Conservation (phyloP, 108 stramenopile genomes). For the Discostella pseudostelligera region DNA sequence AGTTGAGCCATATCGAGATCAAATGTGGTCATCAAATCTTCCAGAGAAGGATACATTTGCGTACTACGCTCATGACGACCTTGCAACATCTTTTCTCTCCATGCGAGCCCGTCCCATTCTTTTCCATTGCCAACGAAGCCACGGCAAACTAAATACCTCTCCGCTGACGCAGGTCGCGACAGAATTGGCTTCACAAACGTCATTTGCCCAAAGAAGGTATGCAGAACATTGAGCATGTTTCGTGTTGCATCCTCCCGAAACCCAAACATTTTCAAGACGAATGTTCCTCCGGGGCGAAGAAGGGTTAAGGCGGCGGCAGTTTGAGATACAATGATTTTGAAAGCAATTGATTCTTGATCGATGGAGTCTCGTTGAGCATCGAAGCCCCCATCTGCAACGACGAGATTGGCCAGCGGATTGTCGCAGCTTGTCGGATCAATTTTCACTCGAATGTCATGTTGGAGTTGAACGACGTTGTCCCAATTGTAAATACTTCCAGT, state of each 20-base stretch:
- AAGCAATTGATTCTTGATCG: constrained; percentile 72
- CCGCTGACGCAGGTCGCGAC: constrained; percentile 84
- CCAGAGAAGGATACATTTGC: constrained; percentile 4
- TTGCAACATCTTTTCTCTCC: constrained; percentile 52
- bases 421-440: background rate
- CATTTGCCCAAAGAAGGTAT: constrained; percentile 49
- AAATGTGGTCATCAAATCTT: constrained; percentile 13
- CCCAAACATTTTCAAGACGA: constrained; percentile 82
- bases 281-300: constrained; percentile 55
- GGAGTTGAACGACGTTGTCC: constrained; percentile 68
- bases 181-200: constrained; percentile 72
- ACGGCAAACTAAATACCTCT: constrained; percentile 73
- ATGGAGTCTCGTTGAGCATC: constrained; percentile 85
- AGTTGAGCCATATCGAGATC: constrained; percentile 17
- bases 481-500: constrained; percentile 84
- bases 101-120: constrained; percentile 52
- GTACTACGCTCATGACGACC: background rate
- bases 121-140: constrained; percentile 50
- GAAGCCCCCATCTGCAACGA: constrained; percentile 88
- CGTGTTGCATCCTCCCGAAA: constrained; percentile 56
- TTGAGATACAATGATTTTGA: constrained; percentile 74
- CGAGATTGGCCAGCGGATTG: constrained; percentile 50
- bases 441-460: constrained; percentile 23
- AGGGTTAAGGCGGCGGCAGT: constrained; percentile 68
- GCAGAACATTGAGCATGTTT: constrained; percentile 32